Conservation (phyloP, 164 flowering plant genomes). For the Sedum album region DNA sequence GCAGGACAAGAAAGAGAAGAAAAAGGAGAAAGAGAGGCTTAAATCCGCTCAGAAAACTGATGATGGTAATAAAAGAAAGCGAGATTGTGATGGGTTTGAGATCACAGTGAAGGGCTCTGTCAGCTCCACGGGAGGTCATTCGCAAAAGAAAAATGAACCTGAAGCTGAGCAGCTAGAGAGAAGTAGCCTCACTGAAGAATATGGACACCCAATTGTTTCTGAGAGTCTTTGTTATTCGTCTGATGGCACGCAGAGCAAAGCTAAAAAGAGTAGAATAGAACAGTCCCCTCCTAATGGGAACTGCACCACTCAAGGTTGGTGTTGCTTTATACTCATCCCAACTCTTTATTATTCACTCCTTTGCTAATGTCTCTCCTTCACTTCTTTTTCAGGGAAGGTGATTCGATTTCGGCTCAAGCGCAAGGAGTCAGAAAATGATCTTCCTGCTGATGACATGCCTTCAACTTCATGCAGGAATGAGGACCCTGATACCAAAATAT, state of each 20-base stretch:
- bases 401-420: slow-evolving; percentile 32
- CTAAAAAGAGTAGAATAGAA: slow-evolving; percentile 34
- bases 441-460: background rate
- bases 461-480: slow-evolving; percentile 3
- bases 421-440: slow-evolving; percentile 18
- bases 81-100: background rate
- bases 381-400: slow-evolving; percentile 22
- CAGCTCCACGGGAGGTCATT: background rate
- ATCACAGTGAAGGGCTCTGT: background rate
- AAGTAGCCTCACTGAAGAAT: slow-evolving; percentile 58
- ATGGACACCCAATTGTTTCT: slow-evolving; percentile 25
- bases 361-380: slow-evolving; percentile 6
- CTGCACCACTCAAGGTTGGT: slow-evolving; percentile 9
- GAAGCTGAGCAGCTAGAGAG: slow-evolving; percentile 38
- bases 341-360: background rate
- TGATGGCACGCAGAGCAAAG: slow-evolving; percentile 41
- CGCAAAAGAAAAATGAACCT: slow-evolving; percentile 17
- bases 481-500: background rate
- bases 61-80: background rate
- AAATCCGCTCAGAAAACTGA: slow-evolving; percentile 11
- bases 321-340: background rate
- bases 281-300: slow-evolving; percentile 9
- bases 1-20: slow-evolving; percentile 5
- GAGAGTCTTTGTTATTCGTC: slow-evolving; percentile 33
- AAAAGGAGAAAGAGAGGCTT: background rate